Evolutionary conservation across 2,329 filamentous ascomycete genomes (phyloP), one percentile per base, ranked within the genome.

Genomic region (Amesomyces nigricolor): DNA sequence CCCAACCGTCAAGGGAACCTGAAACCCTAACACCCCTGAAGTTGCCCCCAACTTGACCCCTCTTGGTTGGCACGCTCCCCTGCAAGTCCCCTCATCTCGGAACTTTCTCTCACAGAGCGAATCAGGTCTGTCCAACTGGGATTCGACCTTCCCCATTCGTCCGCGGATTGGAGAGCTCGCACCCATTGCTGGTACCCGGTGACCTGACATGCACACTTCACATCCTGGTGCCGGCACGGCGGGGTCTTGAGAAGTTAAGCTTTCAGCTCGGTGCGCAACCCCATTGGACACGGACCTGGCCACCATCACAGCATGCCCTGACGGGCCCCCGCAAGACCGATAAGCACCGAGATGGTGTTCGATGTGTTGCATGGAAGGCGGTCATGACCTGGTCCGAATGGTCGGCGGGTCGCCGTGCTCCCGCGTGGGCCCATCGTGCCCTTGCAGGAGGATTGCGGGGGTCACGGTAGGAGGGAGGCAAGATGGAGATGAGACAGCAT

Each of bases 71-170:
- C 32, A 13, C 9, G 8, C 32, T 35, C 32, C 32, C 11, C 32
- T 13, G 11, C 32, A 35, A 35, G 32, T 35, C 32, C 32, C 32
- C 32, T 13, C 8, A 35, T 9, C 11, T 35, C 32, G 32, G 32
- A 35, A 13, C 32, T 32, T n/a, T 4, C 16, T 16, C 29, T 14
- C 16, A 17, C 46, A 26, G 35, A 42, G 16, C 53, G 37, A 55
- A 55, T 55, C 47, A 55, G 17, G 47, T 13, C 26, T 14, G 9
- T 9, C 16, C 17, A 1, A n/a, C n/a, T 10, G 35, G 13, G n/a
- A 26, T 16, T 11, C 14, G 54, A 56, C 54, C 54, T 56, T 56
- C 54, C 54, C 11, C 19, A 51, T 52, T 22, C 26, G 44, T 42
- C 47, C 43, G 30, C 5, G 9, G 1, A 5, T 16, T 19, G 47